phyloP scores from a whole-genome alignment of 495 filamentous ascomycete genomes.

The Glarea lozoyensis region DNA sequence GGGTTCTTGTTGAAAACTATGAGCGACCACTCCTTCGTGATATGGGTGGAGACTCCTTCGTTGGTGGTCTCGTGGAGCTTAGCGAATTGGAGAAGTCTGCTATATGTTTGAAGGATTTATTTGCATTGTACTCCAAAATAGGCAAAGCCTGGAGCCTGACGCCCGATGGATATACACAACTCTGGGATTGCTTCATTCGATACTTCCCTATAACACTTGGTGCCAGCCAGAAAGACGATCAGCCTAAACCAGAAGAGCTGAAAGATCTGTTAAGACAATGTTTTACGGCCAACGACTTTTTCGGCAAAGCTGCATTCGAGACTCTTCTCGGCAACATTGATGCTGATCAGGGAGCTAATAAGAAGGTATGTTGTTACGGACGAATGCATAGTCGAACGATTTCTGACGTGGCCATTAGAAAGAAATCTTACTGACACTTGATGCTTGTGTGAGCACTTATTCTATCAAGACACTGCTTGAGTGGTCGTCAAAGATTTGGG shows the following conservation, averaged over 20 bases:
- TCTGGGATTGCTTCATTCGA: slow-evolving; percentile 31
- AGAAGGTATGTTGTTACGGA: slow-evolving; percentile 11
- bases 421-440: slow-evolving; percentile 41
- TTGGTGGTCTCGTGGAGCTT: slow-evolving; percentile 10
- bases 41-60: slow-evolving; percentile 3
- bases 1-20: slow-evolving; percentile 24
- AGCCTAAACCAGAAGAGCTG: slow-evolving; percentile 40
- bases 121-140: slow-evolving; percentile 30
- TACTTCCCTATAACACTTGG: slow-evolving; percentile 46
- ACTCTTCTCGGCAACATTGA: slow-evolving; percentile 39
- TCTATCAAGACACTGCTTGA: slow-evolving; percentile 30
- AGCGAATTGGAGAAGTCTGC: slow-evolving; percentile 35
- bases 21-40: slow-evolving; percentile 1
- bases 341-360: slow-evolving; percentile 37
- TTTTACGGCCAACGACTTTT: slow-evolving; percentile 32
- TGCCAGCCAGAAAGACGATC: slow-evolving; percentile 22
- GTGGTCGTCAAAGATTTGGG: slow-evolving; percentile 38
- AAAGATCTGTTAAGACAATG: slow-evolving; percentile 36
- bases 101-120: slow-evolving; percentile 38
- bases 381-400: slow-evolving; percentile 10
- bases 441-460: slow-evolving; percentile 35
- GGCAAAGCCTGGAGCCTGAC: slow-evolving; percentile 24
- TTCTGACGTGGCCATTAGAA: slow-evolving; percentile 23
- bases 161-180: neutral
- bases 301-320: slow-evolving; percentile 31